A percentile compares a stretch with the other conserved stretches of the same genome.
These are phyloP conservation scores for Oryza rufipogon DNA, from an alignment of 176 grass and related monocot genomes.

Conservation along the genomic window DNA sequence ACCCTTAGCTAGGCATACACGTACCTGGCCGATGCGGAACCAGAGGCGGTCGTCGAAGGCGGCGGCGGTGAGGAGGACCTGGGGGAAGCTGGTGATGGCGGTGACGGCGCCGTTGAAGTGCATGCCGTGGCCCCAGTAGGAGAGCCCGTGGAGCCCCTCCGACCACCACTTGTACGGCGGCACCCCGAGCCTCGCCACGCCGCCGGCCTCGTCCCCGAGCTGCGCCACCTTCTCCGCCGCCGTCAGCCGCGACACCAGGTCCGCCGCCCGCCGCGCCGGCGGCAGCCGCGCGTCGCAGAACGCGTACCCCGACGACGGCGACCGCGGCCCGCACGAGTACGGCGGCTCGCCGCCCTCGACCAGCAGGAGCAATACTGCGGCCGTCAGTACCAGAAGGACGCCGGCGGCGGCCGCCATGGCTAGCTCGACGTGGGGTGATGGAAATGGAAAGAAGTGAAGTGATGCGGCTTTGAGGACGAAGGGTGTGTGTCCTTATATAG, in stretches of 20 bases:
- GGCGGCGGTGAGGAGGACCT: constrained; percentile 73
- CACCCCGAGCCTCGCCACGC: constrained; percentile 58
- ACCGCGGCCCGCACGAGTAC: background rate
- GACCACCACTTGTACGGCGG: constrained; percentile 87
- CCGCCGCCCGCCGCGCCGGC: constrained; percentile 32
- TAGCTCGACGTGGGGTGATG: background rate
- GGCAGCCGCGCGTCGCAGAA: constrained; percentile 55
- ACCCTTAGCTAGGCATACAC: no score
- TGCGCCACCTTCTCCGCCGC: constrained; percentile 69
- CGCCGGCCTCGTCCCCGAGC: constrained; percentile 57
- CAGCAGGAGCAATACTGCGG: background rate
- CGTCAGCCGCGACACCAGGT: constrained; percentile 61
- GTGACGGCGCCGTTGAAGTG: constrained; percentile 44
- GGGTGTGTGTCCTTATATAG: constrained; percentile 19
- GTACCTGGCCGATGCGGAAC: constrained; percentile 71
- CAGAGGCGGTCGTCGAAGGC: constrained; percentile 71
- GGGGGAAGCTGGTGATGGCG: constrained; percentile 75
- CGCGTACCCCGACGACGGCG: background rate
- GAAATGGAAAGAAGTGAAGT: background rate
- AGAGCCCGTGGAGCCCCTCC: constrained; percentile 77
- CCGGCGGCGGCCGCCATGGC: background rate
- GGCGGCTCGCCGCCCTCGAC: constrained; percentile 12
- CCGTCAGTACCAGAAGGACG: background rate
- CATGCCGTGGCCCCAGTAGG: constrained; percentile 63
- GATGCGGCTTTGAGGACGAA: background rate